Evolutionary conservation across 192 early-diverging fungal genomes (phyloP), one percentile per base, ranked within the genome.

Genomic region (Coemansia sp.): DNA sequence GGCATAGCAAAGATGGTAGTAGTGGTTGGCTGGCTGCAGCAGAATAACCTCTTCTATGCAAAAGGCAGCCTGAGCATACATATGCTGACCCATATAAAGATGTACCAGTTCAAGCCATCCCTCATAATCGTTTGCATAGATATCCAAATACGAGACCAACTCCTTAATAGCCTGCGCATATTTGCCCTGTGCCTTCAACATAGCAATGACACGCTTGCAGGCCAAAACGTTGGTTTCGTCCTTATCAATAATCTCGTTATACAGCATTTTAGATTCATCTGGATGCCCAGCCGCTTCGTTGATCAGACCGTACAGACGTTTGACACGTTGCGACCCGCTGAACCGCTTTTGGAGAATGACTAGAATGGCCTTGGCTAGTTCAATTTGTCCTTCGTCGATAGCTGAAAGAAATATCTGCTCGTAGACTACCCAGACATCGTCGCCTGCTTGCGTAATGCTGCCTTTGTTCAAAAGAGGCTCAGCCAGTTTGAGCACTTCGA

Each of bases 41-140:
- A 99, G 60, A 54, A 99, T 83, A n/a, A 93, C 71, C 75, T 99
- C 96, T 73, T 99, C 96, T 50, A 91, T 71, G 67, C 93, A 95
- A 70, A 91, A 97, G 14, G 88, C 89, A 5, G 96, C 95, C 79
- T 95, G 93, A 64, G 87, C 72, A 70, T 91, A 90, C 85, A 90
- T 73, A 59, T 88, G 71, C 33, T 87, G 79, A 6, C 60, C 69
- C 20, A 96, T 71, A 70, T 99, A 97, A 33, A 93, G 72, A 30
- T 83, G 71, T 1, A 87, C 82, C 45, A 99, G 84, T 71, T 94
- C 89, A 0, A 93, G 68, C 96, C 96, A 99, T 1, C 86, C 92
- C 70, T 99, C 95, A 64, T 87, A 84, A 73, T 99, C 96, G 38
- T 89, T 89, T 45, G 87, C 87, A 60, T 93, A 93, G 17, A 85